Conservation (phyloP, 192 early-diverging fungal species). For the Podila horticola region DNA sequence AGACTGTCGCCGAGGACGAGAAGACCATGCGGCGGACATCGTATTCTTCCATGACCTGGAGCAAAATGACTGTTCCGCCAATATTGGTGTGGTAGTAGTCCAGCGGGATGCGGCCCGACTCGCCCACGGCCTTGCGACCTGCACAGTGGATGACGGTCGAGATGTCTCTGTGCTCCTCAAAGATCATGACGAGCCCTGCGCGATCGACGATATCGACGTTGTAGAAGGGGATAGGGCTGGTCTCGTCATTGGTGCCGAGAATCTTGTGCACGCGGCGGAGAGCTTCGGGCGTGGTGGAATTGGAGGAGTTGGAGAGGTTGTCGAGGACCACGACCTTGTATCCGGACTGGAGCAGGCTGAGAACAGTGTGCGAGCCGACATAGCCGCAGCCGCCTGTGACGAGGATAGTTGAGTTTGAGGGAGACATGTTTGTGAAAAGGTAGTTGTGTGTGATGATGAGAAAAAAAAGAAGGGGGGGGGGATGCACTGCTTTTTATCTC, state of each 20-base stretch:
- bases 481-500: background rate
- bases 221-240: conserved; percentile 74
- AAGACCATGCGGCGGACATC: conserved; percentile 91
- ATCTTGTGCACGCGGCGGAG: conserved; percentile 24
- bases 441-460: conserved; percentile 3
- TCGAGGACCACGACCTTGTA: conserved; percentile 93
- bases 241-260: conserved; percentile 9
- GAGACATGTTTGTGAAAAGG: conserved; percentile 6
- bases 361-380: conserved; percentile 92
- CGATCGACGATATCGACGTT: conserved; percentile 82
- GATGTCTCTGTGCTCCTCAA: conserved; percentile 70
- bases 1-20: conserved; percentile 94
- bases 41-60: conserved; percentile 85
- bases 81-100: conserved; percentile 96
- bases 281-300: conserved; percentile 26
- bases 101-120: conserved; percentile 81
- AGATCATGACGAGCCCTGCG: conserved; percentile 73
- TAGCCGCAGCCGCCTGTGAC: conserved; percentile 88
- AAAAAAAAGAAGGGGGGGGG: background rate
- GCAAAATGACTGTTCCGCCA: conserved; percentile 83
- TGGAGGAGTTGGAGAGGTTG: conserved; percentile 83
- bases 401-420: conserved; percentile 43
- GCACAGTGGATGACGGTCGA: conserved; percentile 85
- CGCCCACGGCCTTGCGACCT: conserved; percentile 89
- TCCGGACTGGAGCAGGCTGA: conserved; percentile 77